Conservation (phyloP, 371 early-diverging fungal species). For the Neoconidiobolus thromboides region DNA sequence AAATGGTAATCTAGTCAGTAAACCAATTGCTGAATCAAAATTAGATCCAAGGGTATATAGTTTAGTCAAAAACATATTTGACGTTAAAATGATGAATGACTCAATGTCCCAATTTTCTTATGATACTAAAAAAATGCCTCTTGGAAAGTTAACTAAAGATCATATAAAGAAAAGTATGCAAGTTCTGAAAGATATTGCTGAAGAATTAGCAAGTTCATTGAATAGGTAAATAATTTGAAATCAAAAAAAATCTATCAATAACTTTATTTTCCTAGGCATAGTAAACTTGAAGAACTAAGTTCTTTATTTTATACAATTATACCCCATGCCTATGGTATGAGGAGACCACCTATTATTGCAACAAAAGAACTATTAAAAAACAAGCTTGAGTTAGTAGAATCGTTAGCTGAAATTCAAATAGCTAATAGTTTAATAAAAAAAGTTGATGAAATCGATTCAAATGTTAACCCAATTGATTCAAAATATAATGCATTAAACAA, state of each 20-base stretch:
- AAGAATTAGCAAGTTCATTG: conserved; percentile 6
- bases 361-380: conserved; percentile 15
- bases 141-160: conserved; percentile 33
- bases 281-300: conserved; percentile 5
- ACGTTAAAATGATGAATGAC: neutral
- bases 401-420: conserved; percentile 24
- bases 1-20: neutral
- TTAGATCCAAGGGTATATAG: neutral
- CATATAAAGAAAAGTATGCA: conserved; percentile 25
- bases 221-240: neutral
- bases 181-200: conserved; percentile 22
- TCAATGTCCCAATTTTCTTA: conserved; percentile 6
- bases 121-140: conserved; percentile 34
- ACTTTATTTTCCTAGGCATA: neutral
- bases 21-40: neutral
- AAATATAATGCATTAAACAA: neutral
- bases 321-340: conserved; percentile 24
- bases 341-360: conserved; percentile 22
- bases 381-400: conserved; percentile 36
- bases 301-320: conserved; percentile 38
- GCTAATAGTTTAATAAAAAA: conserved; percentile 9
- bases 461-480: neutral
- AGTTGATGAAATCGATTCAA: conserved; percentile 17
- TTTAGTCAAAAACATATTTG: neutral
- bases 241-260: neutral